These are phyloP conservation scores for Nannizzia gypsea DNA, from an alignment of 2,329 filamentous ascomycete genomes.

Conservation along the genomic window DNA sequence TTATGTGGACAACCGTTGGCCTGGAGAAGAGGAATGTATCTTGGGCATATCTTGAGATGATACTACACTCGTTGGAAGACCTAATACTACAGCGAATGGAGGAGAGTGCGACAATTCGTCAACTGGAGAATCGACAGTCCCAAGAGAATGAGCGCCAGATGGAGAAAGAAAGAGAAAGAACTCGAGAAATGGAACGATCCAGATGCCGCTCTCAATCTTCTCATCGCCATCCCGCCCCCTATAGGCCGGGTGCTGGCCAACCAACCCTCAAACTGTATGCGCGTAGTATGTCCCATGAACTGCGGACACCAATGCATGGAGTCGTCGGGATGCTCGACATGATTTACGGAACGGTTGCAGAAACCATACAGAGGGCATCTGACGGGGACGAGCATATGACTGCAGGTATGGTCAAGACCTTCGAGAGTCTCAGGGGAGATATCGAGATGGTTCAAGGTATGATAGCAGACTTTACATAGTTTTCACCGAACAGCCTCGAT, in stretches of 20 bases:
- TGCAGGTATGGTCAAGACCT: conserved; percentile 41
- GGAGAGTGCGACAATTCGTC: conserved; percentile 2
- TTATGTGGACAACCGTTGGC: conserved; percentile 58
- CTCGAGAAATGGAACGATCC: conserved; percentile 15
- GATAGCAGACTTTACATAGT: conserved; percentile 12
- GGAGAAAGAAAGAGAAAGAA: conserved; percentile 21
- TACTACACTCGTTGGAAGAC: conserved; percentile 58
- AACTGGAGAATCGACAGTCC: conserved; percentile 14
- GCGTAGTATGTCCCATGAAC: conserved; percentile 58
- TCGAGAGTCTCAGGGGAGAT: conserved; percentile 53
- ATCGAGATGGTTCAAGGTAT: conserved; percentile 59
- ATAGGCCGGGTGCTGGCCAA: conserved; percentile 20
- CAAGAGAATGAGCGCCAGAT: conserved; percentile 25
- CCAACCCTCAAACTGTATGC: conserved; percentile 58
- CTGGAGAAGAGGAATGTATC: conserved; percentile 44
- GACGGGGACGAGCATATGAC: conserved; percentile 21
- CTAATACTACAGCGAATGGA: conserved; percentile 43
- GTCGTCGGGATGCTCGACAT: conserved; percentile 66
- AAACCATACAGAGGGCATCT: conserved; percentile 46
- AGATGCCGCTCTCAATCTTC: not conserved
- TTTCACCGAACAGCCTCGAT: not conserved
- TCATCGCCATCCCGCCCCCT: conserved; percentile 9
- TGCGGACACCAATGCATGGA: conserved; percentile 63
- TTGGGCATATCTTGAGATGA: conserved; percentile 57
- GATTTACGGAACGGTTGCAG: conserved; percentile 60